Conservation (phyloP, 78 protist species). For the Tieghemostelium lacteum region DNA sequence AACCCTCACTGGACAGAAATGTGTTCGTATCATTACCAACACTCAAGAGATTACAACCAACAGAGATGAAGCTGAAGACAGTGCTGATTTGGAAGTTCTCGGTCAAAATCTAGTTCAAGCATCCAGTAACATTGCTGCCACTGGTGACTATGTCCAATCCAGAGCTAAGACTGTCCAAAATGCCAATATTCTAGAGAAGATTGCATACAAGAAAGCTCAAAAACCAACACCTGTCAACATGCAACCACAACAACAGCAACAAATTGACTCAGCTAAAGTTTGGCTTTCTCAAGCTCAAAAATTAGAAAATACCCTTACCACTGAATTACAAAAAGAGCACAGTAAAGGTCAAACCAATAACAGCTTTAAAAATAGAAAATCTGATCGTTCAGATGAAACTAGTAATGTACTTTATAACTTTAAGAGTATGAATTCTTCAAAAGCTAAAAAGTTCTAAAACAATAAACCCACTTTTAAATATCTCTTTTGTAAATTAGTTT, state of each 20-base stretch:
- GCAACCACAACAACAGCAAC: conserved; percentile 10
- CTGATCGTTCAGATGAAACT: conserved; percentile 33
- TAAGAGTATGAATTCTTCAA: conserved; percentile 13
- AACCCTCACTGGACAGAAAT: conserved; percentile 68
- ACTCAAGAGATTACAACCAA: conserved; percentile 38
- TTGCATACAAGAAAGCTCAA: not conserved
- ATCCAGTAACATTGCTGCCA: not conserved
- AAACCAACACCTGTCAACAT: not conserved
- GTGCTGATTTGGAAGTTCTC: conserved; percentile 50
- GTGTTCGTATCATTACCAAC: conserved; percentile 77
- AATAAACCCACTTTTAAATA: too few species aligned
- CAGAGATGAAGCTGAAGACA: conserved; percentile 28
- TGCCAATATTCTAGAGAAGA: not conserved
- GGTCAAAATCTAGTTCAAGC: conserved; percentile 57
- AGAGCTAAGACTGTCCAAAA: conserved; percentile 6
- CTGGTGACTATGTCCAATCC: conserved; percentile 48
- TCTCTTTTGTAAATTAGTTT: too few species aligned
- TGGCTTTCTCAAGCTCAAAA: conserved; percentile 52
- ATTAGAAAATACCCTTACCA: conserved; percentile 28
- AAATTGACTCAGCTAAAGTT: not conserved
- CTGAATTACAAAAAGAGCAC: conserved; percentile 15
- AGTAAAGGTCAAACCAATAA: not conserved
- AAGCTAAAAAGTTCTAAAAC: conserved; percentile 36
- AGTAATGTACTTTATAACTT: conserved; percentile 70
- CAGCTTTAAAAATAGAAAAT: not conserved